These are phyloP conservation scores for Globisporangium middletonii DNA, from an alignment of 352 stramenopile species.

Conservation along the genomic window DNA sequence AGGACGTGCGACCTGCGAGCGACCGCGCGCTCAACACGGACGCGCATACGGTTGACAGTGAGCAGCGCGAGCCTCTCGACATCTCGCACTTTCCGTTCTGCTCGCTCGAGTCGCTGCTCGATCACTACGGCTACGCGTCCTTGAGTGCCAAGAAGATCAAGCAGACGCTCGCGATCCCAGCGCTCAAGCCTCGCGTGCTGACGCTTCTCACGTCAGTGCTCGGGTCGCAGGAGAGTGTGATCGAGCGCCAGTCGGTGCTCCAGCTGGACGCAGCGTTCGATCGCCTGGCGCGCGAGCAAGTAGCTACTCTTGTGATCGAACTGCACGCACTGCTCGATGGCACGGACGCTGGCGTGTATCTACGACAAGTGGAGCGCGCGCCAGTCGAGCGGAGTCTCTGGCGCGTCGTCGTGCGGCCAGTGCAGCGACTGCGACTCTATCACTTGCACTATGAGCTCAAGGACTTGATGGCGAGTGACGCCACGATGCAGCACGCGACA, in stretches of 20 bases:
- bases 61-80: conserved; percentile 1
- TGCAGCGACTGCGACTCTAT: conserved; percentile 30
- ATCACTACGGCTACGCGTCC: conserved; percentile 25
- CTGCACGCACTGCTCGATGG: conserved; percentile 16
- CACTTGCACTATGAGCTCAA: conserved; percentile 21
- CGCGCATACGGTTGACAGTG: background rate
- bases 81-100: conserved; percentile 19
- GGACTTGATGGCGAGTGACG: conserved; percentile 14
- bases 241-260: conserved; percentile 15
- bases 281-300: background rate
- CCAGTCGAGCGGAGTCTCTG: conserved; percentile 29
- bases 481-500: background rate
- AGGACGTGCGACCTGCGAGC: background rate
- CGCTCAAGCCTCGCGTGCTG: conserved; percentile 10
- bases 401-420: conserved; percentile 30
- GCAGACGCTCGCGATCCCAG: conserved; percentile 16
- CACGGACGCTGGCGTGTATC: conserved; percentile 18
- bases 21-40: background rate
- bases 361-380: conserved; percentile 19
- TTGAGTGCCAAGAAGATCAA: conserved; percentile 25
- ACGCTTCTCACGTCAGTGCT: conserved; percentile 9
- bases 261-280: conserved; percentile 17
- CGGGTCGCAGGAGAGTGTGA: background rate
- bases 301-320: conserved; percentile 2
- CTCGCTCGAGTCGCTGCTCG: conserved; percentile 27